These are phyloP conservation scores for Stagonosporopsis vannaccii DNA, from an alignment of 2,329 filamentous ascomycete species.

Conservation along the genomic window DNA sequence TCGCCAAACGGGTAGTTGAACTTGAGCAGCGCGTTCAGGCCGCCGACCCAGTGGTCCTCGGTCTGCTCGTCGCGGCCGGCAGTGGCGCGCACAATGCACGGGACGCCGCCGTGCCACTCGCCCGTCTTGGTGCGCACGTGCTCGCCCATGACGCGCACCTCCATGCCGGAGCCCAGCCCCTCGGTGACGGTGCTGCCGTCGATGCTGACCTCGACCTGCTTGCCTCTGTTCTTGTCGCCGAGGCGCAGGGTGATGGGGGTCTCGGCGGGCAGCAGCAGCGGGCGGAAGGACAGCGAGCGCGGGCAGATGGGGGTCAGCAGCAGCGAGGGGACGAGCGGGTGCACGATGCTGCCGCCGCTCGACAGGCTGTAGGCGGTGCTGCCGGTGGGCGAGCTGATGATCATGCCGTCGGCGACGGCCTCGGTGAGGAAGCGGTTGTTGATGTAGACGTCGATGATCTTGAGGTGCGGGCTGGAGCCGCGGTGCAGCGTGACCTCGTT, in stretches of 20 bases:
- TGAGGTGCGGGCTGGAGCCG: constrained; percentile 86
- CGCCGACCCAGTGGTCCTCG: constrained; percentile 96
- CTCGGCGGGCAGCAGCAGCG: constrained; percentile 85
- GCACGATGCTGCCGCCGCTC: constrained; percentile 90
- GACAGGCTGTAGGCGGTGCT: constrained; percentile 96
- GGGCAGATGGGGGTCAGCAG: constrained; percentile 95
- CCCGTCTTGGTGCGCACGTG: constrained; percentile 61
- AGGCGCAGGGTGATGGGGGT: constrained; percentile 83
- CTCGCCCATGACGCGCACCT: constrained; percentile 89
- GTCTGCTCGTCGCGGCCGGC: constrained; percentile 52
- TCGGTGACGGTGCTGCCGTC: constrained; percentile 56
- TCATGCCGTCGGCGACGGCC: constrained; percentile 92
- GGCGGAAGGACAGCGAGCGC: constrained; percentile 88
- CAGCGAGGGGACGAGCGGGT: constrained; percentile 87
- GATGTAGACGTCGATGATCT: constrained; percentile 89
- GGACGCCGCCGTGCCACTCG: constrained; percentile 79
- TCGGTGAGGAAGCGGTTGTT: constrained; percentile 90
- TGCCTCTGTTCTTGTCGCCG: constrained; percentile 65
- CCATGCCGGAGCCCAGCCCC: constrained; percentile 61
- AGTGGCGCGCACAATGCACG: constrained; percentile 79
- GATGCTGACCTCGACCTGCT: constrained; percentile 59
- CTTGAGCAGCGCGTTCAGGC: constrained; percentile 89
- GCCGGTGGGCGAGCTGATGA: constrained; percentile 91
- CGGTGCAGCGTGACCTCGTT: constrained; percentile 96
- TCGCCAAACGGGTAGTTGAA: constrained; percentile 96